Conservation (phyloP, 768 basidiomycete species). For the Tylopilus sp. region DNA sequence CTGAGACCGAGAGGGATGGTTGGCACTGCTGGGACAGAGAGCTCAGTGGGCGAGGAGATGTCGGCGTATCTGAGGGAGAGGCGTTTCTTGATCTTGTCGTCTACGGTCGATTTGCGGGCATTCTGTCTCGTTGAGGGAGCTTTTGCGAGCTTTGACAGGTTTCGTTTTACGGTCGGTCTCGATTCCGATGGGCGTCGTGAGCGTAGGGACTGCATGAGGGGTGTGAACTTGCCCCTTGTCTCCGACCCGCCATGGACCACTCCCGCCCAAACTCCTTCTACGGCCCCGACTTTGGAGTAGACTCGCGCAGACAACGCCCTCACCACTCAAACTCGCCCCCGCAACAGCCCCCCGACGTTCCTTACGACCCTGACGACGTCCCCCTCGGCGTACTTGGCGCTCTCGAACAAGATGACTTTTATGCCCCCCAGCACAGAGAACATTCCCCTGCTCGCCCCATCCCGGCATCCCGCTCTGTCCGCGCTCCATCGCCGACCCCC, state of each 20-base stretch:
- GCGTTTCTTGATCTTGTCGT: conserved; percentile 95
- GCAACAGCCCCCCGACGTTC: conserved; percentile 30
- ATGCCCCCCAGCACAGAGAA: conserved; percentile 26
- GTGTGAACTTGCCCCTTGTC: conserved; percentile 17
- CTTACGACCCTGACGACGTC: conserved; percentile 40
- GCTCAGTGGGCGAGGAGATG: conserved; percentile 67
- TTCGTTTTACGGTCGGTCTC: conserved; percentile 33
- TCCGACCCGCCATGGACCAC: conserved; percentile 27
- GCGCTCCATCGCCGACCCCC: conserved; percentile 60
- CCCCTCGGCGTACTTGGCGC: conserved; percentile 29
- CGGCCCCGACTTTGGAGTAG: conserved; percentile 21
- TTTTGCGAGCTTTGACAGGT: conserved; percentile 32
- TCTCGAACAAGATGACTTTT: conserved; percentile 43
- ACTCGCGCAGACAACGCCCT: conserved; percentile 5
- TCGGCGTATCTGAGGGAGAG: conserved; percentile 94
- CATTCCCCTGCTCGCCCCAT: conserved; percentile 33
- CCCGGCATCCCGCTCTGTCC: conserved; percentile 50
- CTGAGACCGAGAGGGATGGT: conserved; percentile 46
- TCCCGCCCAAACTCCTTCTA: conserved; percentile 37
- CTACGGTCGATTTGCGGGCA: conserved; percentile 46
- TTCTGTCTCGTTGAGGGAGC: conserved; percentile 33
- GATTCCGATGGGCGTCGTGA: conserved; percentile 47
- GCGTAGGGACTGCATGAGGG: conserved; percentile 52
- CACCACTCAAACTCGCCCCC: conserved; percentile 21
- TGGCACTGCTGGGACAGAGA: conserved; percentile 54